Percentiles rank a stretch among this genome's conserved stretches.
phyloP scores from a whole-genome alignment of 2,329 filamentous ascomycete species.

The Didymosphaeria variabile region DNA sequence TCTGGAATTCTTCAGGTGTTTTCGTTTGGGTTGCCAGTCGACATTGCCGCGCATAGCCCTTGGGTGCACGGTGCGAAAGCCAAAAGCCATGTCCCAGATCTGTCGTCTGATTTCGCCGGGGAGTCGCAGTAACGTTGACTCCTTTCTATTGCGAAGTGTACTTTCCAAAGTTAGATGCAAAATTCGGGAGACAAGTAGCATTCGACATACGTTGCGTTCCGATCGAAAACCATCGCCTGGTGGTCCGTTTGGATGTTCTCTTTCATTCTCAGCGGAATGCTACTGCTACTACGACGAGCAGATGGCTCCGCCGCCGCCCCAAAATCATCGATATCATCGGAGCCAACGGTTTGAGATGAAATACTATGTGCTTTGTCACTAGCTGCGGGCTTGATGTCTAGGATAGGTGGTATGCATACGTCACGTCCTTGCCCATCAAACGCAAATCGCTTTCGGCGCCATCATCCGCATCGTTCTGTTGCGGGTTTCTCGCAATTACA shows the following conservation, averaged over 20 bases:
- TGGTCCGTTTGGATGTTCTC: neutral
- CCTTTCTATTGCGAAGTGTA: conserved; percentile 2
- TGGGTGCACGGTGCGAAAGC: conserved; percentile 10
- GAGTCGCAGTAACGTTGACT: neutral
- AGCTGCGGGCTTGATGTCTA: neutral
- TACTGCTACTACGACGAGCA: neutral
- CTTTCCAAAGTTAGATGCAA: neutral
- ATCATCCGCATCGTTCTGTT: neutral
- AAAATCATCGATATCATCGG: neutral
- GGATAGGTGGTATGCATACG: neutral
- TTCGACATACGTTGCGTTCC: neutral
- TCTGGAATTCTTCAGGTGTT: neutral
- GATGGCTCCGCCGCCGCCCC: neutral
- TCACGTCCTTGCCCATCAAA: neutral
- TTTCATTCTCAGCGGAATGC: neutral
- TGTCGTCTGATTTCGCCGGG: conserved; percentile 1
- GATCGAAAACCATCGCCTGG: neutral
- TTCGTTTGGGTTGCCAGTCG: neutral
- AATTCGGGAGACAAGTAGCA: neutral
- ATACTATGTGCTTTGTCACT: neutral
- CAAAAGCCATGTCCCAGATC: conserved; percentile 11
- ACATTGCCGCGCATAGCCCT: conserved; percentile 3
- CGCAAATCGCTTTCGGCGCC: neutral
- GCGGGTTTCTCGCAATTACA: neutral
- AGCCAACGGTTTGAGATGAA: neutral